Evolutionary conservation across 2,329 filamentous ascomycete species (phyloP), one percentile per base, ranked within the genome.

Genomic region (Aspergillaceae sp.): DNA sequence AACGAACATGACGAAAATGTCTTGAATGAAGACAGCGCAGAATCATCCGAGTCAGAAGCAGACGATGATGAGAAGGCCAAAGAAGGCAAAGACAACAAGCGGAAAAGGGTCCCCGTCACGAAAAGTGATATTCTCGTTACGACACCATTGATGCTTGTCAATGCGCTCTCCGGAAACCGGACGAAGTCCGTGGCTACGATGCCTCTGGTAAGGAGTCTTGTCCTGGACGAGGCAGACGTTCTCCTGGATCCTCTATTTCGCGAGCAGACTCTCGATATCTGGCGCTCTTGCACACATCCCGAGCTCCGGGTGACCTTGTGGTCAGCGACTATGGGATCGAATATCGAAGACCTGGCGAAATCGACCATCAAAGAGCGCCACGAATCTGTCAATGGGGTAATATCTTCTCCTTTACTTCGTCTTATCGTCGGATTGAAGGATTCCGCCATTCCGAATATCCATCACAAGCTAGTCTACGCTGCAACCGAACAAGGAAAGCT

Each of bases 271-370:
- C 73, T 94, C 34, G 77, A 78, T 3, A 83, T 97, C 51, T 96
- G 90, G 89, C 78, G 80, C 37, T 79, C 86, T 3, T 91, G 91
- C 64, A 81, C 74, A 2, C 82, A 83, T 54, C 74, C 79, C 3
- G 68, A 75, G n/a, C 73, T 97, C 6, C 79, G 82, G 27, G 75
- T 88, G 3, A 87, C 86, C 7, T 82, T 94, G 49, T 98, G 91
- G 89, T 97, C 92, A 9, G 92, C 92, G 9, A 98, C 92, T 0
- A 96, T 98, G 83, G 88, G 87, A 3, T 95, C 91, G 10, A 92
- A 84, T 56, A 86, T 97, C 37, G 92, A 98, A 69, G 75, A 82
- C 19, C 73, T 96, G 5, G 79, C 87, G 41, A 78, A 78, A 5
- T 78, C 80, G n/a, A 84, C 83, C 9, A 77, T 92, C 43, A 70